Percentiles rank a stretch among this genome's conserved stretches.
phyloP scores from a whole-genome alignment of 805 yeast genomes.

The Teunomyces kruisii region DNA sequence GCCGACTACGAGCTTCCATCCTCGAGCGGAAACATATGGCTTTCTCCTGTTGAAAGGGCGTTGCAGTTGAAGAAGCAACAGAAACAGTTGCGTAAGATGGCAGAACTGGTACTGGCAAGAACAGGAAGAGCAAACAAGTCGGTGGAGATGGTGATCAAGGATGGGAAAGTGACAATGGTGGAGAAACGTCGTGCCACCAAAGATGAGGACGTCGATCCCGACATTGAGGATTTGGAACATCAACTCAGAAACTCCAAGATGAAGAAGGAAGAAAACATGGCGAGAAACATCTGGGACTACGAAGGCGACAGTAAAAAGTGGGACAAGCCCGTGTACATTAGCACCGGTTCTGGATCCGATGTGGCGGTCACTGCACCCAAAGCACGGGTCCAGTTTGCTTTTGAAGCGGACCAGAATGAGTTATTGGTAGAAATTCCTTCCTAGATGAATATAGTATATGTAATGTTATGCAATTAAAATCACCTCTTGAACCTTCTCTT shows the following conservation, averaged over 20 bases:
- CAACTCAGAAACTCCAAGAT: slow-evolving; percentile 21
- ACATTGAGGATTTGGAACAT: slow-evolving; percentile 39
- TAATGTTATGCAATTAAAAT: background rate
- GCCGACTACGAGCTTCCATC: slow-evolving; percentile 76
- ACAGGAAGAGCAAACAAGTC: slow-evolving; percentile 74
- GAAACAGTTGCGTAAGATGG: slow-evolving; percentile 62
- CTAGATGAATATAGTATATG: background rate
- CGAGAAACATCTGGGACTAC: slow-evolving; percentile 58
- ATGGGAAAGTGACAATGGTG: slow-evolving; percentile 74
- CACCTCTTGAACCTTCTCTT: slow-evolving; percentile 32
- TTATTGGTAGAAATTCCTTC: slow-evolving; percentile 19
- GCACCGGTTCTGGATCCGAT: background rate
- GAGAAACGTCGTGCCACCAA: slow-evolving; percentile 35
- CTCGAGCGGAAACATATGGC: slow-evolving; percentile 66
- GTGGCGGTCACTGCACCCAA: slow-evolving; percentile 5
- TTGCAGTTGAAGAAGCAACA: slow-evolving; percentile 85
- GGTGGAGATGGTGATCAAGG: slow-evolving; percentile 72
- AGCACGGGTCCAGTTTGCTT: slow-evolving; percentile 28
- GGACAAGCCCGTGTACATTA: slow-evolving; percentile 50
- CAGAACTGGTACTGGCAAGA: slow-evolving; percentile 53
- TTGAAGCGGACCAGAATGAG: slow-evolving; percentile 21
- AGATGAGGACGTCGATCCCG: slow-evolving; percentile 33
- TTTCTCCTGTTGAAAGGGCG: slow-evolving; percentile 84
- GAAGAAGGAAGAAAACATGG: slow-evolving; percentile 28
- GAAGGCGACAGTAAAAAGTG: slow-evolving; percentile 54